phyloP scores from a whole-genome alignment of 2,329 filamentous ascomycete species.

The Aspergillus ustus region DNA sequence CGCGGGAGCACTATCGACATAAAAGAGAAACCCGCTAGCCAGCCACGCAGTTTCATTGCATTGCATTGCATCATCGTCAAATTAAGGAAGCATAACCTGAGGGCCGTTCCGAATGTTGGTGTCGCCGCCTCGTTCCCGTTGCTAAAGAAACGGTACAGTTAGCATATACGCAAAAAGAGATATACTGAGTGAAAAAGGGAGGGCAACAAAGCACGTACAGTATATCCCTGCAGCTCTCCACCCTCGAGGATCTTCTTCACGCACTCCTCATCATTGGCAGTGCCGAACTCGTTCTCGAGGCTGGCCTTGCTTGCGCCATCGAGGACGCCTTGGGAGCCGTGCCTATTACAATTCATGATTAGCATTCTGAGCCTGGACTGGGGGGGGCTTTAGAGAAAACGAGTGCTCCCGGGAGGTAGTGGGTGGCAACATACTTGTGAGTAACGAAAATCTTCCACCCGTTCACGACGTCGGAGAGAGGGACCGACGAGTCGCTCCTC shows the following conservation, averaged over 20 bases:
- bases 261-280: conserved; percentile 75
- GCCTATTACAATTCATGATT: conserved; percentile 49
- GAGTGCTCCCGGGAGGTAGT: not conserved
- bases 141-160: conserved; percentile 25
- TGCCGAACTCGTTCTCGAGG: conserved; percentile 88
- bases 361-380: too few relatives aligned
- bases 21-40: not conserved
- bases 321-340: conserved; percentile 80
- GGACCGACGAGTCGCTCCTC: conserved; percentile 77
- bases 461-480: conserved; percentile 82
- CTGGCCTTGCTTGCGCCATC: conserved; percentile 75
- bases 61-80: not conserved
- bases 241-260: conserved; percentile 80
- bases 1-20: not conserved
- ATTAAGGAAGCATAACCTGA: not conserved
- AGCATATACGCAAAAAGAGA: not conserved
- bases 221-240: conserved; percentile 68
- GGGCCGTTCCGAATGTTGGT: conserved; percentile 35
- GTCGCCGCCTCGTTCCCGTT: conserved; percentile 35
- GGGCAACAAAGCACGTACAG: conserved; percentile 49
- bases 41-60: not conserved
- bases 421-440: conserved; percentile 67
- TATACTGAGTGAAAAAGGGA: not conserved
- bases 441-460: conserved; percentile 89
- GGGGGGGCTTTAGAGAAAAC: not conserved